Evolutionary conservation across 306 rosid species (phyloP).

Genomic region (Clitoria ternatea): DNA sequence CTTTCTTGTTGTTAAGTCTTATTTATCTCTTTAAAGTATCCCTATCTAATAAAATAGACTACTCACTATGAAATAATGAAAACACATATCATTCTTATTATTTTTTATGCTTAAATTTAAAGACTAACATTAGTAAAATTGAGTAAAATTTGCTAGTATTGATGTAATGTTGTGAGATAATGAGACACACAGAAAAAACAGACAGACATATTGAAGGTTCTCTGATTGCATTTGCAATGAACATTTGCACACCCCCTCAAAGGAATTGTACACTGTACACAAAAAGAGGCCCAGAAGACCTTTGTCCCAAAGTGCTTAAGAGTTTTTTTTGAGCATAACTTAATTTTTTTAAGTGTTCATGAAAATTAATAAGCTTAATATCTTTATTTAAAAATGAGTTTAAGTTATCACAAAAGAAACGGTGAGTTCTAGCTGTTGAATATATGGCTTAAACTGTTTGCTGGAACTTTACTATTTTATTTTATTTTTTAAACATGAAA

Average conservation of each 20-base stretch:
- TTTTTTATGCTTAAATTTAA: too few relatives aligned
- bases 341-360: not conserved
- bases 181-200: not conserved
- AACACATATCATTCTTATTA: too few relatives aligned
- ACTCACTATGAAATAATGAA: too few relatives aligned
- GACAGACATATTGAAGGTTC: not conserved
- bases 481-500: constrained; percentile 2
- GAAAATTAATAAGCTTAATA: not conserved
- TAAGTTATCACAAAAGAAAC: not conserved
- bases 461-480: not conserved
- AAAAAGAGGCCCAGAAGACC: not conserved
- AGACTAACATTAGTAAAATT: too few relatives aligned
- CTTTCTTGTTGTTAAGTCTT: too few relatives aligned
- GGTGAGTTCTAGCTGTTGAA: not conserved
- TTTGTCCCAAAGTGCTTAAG: not conserved
- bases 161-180: constrained; percentile 16
- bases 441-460: constrained; percentile 2
- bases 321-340: not conserved
- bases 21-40: too few relatives aligned
- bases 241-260: not conserved
- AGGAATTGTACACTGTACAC: constrained; percentile 1
- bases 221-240: not conserved
- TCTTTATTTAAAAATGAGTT: not conserved
- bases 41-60: too few relatives aligned
- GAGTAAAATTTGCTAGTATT: too few relatives aligned